Evolutionary conservation across 2,329 filamentous ascomycete genomes (phyloP).

Genomic region (Ceratocystis eucalypticola): DNA sequence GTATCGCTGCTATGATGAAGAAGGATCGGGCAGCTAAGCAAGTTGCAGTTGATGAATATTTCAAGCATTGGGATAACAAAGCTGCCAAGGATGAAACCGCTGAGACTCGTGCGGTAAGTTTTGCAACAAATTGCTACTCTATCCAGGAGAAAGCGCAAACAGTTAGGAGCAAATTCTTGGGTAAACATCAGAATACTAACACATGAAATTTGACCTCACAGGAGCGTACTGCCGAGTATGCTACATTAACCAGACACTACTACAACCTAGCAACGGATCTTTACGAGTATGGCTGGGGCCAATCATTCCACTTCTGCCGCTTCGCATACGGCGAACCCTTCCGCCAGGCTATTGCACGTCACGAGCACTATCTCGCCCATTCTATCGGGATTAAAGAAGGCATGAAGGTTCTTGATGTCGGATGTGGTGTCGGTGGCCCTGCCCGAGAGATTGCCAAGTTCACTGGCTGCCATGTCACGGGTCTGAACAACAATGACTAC

Average conservation of each 20-base stretch:
- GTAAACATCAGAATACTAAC: background rate
- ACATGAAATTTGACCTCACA: constrained; percentile 25
- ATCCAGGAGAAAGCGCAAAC: background rate
- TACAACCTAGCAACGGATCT: constrained; percentile 95
- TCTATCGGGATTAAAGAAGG: constrained; percentile 72
- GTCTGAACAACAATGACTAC: constrained; percentile 98
- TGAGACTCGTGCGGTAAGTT: constrained; percentile 61
- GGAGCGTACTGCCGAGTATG: constrained; percentile 77
- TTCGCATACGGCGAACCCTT: constrained; percentile 80
- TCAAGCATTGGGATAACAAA: constrained; percentile 94
- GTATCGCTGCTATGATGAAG: constrained; percentile 67
- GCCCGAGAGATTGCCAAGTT: constrained; percentile 95
- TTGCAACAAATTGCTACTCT: background rate
- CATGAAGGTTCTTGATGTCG: constrained; percentile 88
- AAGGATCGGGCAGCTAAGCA: constrained; percentile 68
- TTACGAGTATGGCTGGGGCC: constrained; percentile 94
- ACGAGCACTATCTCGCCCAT: constrained; percentile 94
- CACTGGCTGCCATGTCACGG: constrained; percentile 74
- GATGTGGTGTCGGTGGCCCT: constrained; percentile 91
- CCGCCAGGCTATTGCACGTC: constrained; percentile 79
- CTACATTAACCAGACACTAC: constrained; percentile 86
- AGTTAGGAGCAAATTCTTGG: background rate
- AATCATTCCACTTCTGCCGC: constrained; percentile 95
- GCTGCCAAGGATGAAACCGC: constrained; percentile 64
- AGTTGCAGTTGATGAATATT: constrained; percentile 78